Evolutionary conservation across 768 basidiomycete genomes (phyloP), one percentile per base, ranked within the genome.

Genomic region (Phylloporus sp.): DNA sequence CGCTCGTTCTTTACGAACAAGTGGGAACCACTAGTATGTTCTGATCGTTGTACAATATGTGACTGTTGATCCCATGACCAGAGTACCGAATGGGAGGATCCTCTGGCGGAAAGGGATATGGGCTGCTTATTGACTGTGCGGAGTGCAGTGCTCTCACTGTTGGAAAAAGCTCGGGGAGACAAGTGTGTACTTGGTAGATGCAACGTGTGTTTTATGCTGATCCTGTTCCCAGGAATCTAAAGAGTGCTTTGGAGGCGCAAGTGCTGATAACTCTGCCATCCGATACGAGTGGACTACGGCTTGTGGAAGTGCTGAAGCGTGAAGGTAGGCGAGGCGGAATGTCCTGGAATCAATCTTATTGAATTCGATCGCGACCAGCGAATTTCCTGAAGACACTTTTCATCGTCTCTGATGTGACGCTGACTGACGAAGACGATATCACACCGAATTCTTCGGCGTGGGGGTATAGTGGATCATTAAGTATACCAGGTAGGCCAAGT

Each of bases 231-330:
- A 90, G 89, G 56, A 70, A 77, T n/a, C 60, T 94, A 21, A 81
- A 78, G 56, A 86, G 80, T 59, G 82, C 91, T 3, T 65, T 88
- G 31, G 88, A 90, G 65, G 90, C 88, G 15, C 77, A 81, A 38
- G 79, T 93, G 3, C 75, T 82, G 31, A 69, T 94, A 15, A 66
- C 79, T 15, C 42, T 86, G 24, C 76, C 80, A 4, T 59, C 67
- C n/a, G 59, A 55, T 29, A 22, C 58, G n/a, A 42, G 39, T 6
- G 60, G 57, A 24, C 36, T 48, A 10, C 50, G 70, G 13, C 48
- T 69, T 8, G 46, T 77, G 10, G 53, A 77, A 24, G 51, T 73
- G 23, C 62, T 75, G 20, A 73, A 76, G 61, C 77, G 80, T 69
- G 63, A 64, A 62, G 62, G 72, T 62, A 42, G 38, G 50, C 36